Percentiles rank a stretch among this genome's conserved stretches.
Evolutionary conservation across 345 rosid species (phyloP).

Genomic region (Salix arbutifolia): DNA sequence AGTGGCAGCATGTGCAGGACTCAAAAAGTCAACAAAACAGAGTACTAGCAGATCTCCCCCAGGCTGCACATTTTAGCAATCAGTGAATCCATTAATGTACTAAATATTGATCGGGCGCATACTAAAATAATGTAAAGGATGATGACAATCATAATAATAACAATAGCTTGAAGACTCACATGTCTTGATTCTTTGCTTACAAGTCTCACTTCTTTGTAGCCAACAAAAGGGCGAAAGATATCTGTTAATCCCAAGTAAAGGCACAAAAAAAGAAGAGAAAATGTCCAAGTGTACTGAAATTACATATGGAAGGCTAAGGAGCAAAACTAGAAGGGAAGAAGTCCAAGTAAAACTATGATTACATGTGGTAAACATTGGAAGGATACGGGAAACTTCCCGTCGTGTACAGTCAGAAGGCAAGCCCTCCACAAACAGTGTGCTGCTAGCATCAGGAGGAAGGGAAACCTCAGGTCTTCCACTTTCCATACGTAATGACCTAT

Average conservation of each 20-base stretch:
- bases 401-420: conserved; percentile 51
- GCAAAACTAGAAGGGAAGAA: conserved; percentile 1
- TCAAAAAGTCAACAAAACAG: conserved; percentile 66
- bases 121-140: background rate
- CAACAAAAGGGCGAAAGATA: conserved; percentile 70
- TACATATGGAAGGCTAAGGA: conserved; percentile 1
- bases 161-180: conserved; percentile 28
- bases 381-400: conserved; percentile 68
- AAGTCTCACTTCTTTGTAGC: conserved; percentile 70
- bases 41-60: conserved; percentile 54
- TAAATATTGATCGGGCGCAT: conserved; percentile 1
- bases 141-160: background rate
- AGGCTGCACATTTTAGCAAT: conserved; percentile 36
- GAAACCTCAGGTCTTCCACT: conserved; percentile 43
- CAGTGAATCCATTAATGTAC: conserved; percentile 7
- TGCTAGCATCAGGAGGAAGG: conserved; percentile 61
- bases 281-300: conserved; percentile 3
- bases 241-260: conserved; percentile 42
- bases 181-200: conserved; percentile 60
- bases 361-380: conserved; percentile 7
- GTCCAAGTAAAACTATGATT: conserved; percentile 3
- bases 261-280: conserved; percentile 17
- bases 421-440: conserved; percentile 65
- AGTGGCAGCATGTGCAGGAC: conserved; percentile 67
- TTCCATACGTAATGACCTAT: conserved; percentile 38